Evolutionary conservation across 2,329 filamentous ascomycete species (phyloP), one percentile per base, ranked within the genome.

Genomic region (Cladosporium sphaerospermum): DNA sequence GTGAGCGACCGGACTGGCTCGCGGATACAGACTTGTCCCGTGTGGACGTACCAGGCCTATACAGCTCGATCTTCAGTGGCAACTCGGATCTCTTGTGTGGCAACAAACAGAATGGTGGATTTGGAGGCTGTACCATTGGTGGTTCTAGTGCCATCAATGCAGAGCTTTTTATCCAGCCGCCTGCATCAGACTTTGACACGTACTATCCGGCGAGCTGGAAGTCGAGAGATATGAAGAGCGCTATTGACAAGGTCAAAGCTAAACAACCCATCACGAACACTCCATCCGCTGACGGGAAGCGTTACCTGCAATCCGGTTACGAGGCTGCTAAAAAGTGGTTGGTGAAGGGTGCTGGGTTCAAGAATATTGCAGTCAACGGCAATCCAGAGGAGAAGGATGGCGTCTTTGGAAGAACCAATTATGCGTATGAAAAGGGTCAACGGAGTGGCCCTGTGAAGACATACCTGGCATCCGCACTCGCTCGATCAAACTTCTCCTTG

Each of bases 121-220:
- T 58, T 43, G 54, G 74, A 19, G 78, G 73, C 28, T 81, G 78
- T 61, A 74, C 75, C 0, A 67, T 79, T 11, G 77, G 78, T 4
- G 78, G 78, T 8, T 74, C 71, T 53, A 77, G 73, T 44, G 76
- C 78, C 9, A 77, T 80, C 63, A 80, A 80, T 52, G 78, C 77
- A 5, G 77, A 77, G 8, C 62, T 80, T 1, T 79, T 73, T 62
- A 78, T 79, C 56, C 72, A 79, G 55, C 77, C 78, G 5, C 77
- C 77, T 0, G 72, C 74, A 1, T 75, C 73, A 1, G 78, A 80
- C 56, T 80, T 74, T 69, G 75, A 80, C 58, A 62, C 70, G 7
- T 78, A 76, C 46, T 74, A 75, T 49, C 76, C 76, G 0, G 56
- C 63, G 0, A 75, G 74, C 11, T 81, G 78, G 78, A 78, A 78